Evolutionary conservation across 2,329 filamentous ascomycete genomes (phyloP).

Genomic region (Botrytis galanthina): DNA sequence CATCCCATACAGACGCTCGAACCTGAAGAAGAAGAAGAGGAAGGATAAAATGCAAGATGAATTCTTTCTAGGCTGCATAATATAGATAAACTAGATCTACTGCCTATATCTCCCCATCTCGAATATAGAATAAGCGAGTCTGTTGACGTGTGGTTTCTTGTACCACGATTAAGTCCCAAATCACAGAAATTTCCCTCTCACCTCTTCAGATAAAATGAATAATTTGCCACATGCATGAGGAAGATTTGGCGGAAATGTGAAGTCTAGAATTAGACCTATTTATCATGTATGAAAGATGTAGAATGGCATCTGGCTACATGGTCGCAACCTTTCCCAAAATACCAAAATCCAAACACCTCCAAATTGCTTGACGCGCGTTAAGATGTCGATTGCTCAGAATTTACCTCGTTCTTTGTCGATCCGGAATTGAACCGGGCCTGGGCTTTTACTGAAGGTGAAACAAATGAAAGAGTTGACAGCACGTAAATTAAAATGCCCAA

Average conservation of each 20-base stretch:
- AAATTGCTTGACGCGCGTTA: no score
- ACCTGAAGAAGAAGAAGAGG: not conserved
- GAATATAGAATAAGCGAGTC: not conserved
- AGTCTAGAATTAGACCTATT: not conserved
- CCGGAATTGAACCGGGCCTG: rapidly evolving
- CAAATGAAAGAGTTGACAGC: rapidly evolving
- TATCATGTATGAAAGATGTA: not conserved
- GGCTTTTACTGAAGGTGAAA: not conserved
- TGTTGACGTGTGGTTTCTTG: no score
- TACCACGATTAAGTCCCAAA: not conserved
- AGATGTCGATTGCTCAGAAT: no score
- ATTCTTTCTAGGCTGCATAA: not conserved
- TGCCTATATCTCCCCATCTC: not conserved
- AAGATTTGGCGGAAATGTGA: not conserved
- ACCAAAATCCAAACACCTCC: no score
- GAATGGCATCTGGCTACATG: not conserved
- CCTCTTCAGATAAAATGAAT: not conserved
- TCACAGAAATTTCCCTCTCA: not conserved
- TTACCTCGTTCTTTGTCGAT: not conserved
- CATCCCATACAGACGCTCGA: not conserved
- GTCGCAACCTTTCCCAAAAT: no score
- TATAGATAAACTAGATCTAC: not conserved
- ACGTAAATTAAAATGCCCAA: not conserved
- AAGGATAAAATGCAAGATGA: rapidly evolving
- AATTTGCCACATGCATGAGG: not conserved